A percentile compares a stretch with the other conserved stretches of the same genome.
Conservation (phyloP, 768 basidiomycete species). For the Rhodotorula sphaerocarpa region DNA sequence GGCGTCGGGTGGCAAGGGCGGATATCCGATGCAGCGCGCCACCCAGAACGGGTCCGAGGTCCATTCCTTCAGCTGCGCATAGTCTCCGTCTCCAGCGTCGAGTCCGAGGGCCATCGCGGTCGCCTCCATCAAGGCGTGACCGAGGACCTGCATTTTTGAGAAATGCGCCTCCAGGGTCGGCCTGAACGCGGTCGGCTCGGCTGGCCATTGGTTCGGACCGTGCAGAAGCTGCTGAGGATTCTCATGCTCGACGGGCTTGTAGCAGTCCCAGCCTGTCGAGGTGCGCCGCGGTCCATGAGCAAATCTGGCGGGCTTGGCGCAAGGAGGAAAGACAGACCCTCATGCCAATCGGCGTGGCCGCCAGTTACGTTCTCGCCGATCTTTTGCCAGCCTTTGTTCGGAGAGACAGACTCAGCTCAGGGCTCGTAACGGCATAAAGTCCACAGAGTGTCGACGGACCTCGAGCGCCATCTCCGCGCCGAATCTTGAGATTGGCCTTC, state of each 20-base stretch:
- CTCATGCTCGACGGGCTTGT: conserved; percentile 50
- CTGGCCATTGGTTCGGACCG: conserved; percentile 85
- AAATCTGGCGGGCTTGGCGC: neutral
- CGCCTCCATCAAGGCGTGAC: conserved; percentile 78
- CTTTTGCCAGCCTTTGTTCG: conserved; percentile 60
- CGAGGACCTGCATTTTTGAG: conserved; percentile 74
- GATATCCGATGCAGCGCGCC: conserved; percentile 62
- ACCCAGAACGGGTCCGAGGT: conserved; percentile 80
- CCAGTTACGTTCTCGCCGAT: conserved; percentile 79
- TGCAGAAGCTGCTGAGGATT: conserved; percentile 46
- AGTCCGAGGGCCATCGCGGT: conserved; percentile 76
- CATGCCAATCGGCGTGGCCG: conserved; percentile 57
- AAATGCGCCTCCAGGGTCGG: conserved; percentile 58
- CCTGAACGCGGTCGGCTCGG: conserved; percentile 52
- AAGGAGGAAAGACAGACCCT: neutral
- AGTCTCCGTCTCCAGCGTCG: conserved; percentile 52
- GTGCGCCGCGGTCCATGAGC: no score
- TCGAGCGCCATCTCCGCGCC: conserved; percentile 63
- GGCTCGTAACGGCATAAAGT: neutral
- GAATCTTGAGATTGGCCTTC: conserved; percentile 66
- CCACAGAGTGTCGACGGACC: conserved; percentile 48
- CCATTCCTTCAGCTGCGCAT: conserved; percentile 52
- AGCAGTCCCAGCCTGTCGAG: neutral
- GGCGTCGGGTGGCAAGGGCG: conserved; percentile 67
- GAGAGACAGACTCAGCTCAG: neutral